Conservation (phyloP, 2,329 filamentous ascomycete genomes). For the Xylariaceae sp. region DNA sequence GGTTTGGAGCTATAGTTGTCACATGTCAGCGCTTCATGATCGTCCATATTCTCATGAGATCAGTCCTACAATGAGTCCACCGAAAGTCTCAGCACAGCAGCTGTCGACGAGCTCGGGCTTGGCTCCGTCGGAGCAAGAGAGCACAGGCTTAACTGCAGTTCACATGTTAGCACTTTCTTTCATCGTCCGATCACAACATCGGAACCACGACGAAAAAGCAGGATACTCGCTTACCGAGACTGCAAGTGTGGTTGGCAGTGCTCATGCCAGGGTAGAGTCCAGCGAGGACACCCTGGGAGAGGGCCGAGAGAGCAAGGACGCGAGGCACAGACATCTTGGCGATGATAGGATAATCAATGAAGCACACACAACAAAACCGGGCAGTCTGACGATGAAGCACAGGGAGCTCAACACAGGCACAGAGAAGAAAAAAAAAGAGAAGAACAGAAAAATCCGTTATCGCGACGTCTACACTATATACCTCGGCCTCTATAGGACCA, state of each 20-base stretch:
- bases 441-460: not conserved
- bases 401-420: slow-evolving; percentile 12
- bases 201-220: not conserved
- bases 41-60: not conserved
- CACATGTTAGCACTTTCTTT: slow-evolving; percentile 3
- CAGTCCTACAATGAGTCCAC: slow-evolving; percentile 47
- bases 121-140: slow-evolving; percentile 47
- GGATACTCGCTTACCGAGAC: slow-evolving; percentile 36
- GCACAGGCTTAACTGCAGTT: slow-evolving; percentile 29
- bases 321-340: slow-evolving; percentile 21
- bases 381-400: slow-evolving; percentile 5
- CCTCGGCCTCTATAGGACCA: not conserved
- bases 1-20: slow-evolving; percentile 43
- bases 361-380: not conserved
- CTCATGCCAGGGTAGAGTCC: slow-evolving; percentile 42
- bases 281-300: slow-evolving; percentile 31
- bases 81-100: slow-evolving; percentile 61
- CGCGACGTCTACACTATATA: not conserved
- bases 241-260: slow-evolving; percentile 52
- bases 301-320: slow-evolving; percentile 27
- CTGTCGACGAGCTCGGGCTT: slow-evolving; percentile 47
- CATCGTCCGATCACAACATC: not conserved
- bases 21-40: slow-evolving; percentile 2
- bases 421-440: not conserved
- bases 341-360: not conserved